Base-by-base conservation (phyloP, 176 grass and related monocot species). In the Oryza brachyantha region DNA sequence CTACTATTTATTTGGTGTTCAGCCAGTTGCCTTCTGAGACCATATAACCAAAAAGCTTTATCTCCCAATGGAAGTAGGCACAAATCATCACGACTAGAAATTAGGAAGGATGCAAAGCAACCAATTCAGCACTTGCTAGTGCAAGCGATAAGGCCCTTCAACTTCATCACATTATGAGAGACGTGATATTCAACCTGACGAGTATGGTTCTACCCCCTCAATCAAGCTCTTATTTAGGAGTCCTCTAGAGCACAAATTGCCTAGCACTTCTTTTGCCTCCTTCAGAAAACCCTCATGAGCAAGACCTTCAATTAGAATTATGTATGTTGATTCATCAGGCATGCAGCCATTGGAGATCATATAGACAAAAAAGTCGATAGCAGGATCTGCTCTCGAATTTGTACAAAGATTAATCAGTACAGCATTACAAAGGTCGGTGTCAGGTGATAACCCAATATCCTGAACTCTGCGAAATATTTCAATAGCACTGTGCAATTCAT, bases 281-380 rank as follows among this genome's bases (percentile, higher is more conserved):
- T 43, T 42, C 10, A 79, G 26, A 72, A 75, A 45, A 10, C 84
- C 84, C 74, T 86, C 84, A 40, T 70, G 58, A 69, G 70, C 63
- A 46, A 86, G 29, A 45, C 84, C 84, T 66, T 81, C 70, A 14
- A 86, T 55, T 9, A 86, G 78, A 62, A 86, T 81, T 8, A 52
- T 76, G 72, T 86, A 86, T n/a, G 84, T 76, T 10, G 71, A 75
- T 76, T 76, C 78, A 31, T 63, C 74, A 17, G 84, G 78, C 84
- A 86, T 86, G 37, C 52, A 75, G 0, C 71, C 71, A 26, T 63
- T 76, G 8, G 63, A 86, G 19, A 86, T 29, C 84, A 86, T 86
- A 52, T 69, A 54, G 70, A 63, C 16, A 40, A 86, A 70, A 5
- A 86, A 71, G 52, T 86, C 71, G 5, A 86, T 76, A 63, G 84